Conservation (phyloP, 495 filamentous ascomycete genomes). For the Podospora pseudocomata region DNA sequence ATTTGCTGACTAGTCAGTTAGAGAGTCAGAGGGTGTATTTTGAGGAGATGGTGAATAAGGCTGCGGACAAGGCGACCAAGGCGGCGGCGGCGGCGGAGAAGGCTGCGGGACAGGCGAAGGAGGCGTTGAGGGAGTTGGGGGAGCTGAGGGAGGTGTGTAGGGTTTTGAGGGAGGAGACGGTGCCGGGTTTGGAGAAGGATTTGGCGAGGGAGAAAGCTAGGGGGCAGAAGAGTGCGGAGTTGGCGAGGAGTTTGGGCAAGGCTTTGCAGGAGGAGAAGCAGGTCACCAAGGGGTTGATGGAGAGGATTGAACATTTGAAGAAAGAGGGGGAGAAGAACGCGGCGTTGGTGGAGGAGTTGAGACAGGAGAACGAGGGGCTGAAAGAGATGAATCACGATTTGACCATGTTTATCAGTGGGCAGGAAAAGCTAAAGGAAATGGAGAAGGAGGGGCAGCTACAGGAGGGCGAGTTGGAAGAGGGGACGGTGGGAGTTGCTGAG, state of each 20-base stretch:
- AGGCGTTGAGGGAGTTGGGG: conserved; percentile 48
- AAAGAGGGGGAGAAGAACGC: conserved; percentile 54
- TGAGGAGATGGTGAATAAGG: conserved; percentile 86
- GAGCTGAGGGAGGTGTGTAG: conserved; percentile 54
- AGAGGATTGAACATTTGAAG: conserved; percentile 65
- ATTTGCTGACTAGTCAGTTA: conserved; percentile 84
- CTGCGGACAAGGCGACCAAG: conserved; percentile 82
- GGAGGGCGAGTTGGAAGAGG: conserved; percentile 50
- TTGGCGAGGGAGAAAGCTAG: conserved; percentile 62
- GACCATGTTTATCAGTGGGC: conserved; percentile 79
- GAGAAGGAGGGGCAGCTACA: conserved; percentile 58
- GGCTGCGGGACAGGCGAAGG: conserved; percentile 53
- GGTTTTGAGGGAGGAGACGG: conserved; percentile 51
- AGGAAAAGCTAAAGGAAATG: conserved; percentile 74
- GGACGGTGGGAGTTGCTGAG: conserved; percentile 43
- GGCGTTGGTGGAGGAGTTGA: conserved; percentile 51
- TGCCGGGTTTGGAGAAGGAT: conserved; percentile 67
- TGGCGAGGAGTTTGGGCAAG: conserved; percentile 72
- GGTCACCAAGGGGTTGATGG: conserved; percentile 73
- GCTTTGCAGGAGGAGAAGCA: conserved; percentile 84
- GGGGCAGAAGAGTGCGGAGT: conserved; percentile 64
- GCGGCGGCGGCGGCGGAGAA: conserved; percentile 63
- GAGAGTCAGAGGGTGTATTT: conserved; percentile 92
- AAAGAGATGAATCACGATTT: conserved; percentile 88
- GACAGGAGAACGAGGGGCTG: conserved; percentile 57